phyloP scores from a whole-genome alignment of 768 basidiomycete species.

The Nevesoporus exiguus region DNA sequence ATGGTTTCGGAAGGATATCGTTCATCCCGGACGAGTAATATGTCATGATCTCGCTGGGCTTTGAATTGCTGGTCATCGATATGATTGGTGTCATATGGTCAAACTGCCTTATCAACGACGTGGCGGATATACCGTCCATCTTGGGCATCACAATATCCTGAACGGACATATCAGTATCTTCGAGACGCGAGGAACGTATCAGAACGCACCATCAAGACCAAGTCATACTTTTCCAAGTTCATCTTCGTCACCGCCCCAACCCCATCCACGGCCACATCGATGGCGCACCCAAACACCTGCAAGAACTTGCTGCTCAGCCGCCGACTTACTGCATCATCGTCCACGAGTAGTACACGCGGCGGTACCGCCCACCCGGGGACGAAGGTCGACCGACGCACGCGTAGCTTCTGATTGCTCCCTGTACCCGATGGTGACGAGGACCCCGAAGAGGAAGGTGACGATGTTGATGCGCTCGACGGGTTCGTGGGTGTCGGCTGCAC shows the following conservation, averaged over 20 bases:
- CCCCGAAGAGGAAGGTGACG: slow-evolving; percentile 16
- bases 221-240: slow-evolving; percentile 93
- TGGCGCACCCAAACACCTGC: slow-evolving; percentile 92
- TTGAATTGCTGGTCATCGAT: slow-evolving; percentile 95
- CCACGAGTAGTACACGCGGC: slow-evolving; percentile 87
- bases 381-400: slow-evolving; percentile 73
- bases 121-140: slow-evolving; percentile 85
- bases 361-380: slow-evolving; percentile 91
- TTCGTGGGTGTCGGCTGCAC: slow-evolving; percentile 39
- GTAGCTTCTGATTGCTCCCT: slow-evolving; percentile 42
- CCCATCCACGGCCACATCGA: slow-evolving; percentile 93
- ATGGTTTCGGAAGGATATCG: slow-evolving; percentile 94
- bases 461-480: slow-evolving; percentile 12
- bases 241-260: slow-evolving; percentile 92
- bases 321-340: slow-evolving; percentile 91
- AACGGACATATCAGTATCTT: background rate
- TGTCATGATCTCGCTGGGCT: slow-evolving; percentile 86
- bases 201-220: slow-evolving; percentile 86
- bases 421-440: slow-evolving; percentile 9
- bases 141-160: slow-evolving; percentile 96
- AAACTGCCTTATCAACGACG: slow-evolving; percentile 90
- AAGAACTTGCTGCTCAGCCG: slow-evolving; percentile 89
- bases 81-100: slow-evolving; percentile 96
- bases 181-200: background rate
- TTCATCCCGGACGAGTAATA: slow-evolving; percentile 82